Conservation (phyloP, 441 rosid species). For the Jatropha podagrica region DNA sequence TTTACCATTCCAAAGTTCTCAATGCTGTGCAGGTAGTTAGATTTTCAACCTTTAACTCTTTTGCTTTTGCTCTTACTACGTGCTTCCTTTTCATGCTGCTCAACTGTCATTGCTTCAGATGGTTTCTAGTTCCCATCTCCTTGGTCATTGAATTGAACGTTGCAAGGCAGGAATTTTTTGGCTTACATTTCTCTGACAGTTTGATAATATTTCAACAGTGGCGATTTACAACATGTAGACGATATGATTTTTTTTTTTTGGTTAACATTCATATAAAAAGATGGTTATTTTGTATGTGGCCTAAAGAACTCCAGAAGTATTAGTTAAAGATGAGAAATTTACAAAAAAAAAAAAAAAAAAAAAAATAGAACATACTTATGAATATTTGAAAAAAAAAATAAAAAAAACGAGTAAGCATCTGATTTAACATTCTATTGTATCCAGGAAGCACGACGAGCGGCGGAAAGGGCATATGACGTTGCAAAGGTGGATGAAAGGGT, state of each 20-base stretch:
- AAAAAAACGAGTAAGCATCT: neutral
- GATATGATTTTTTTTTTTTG: neutral
- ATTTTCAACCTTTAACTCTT: neutral
- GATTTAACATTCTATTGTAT: neutral
- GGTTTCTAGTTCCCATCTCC: neutral
- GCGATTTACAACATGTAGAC: neutral
- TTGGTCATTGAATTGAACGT: neutral
- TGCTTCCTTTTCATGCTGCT: neutral
- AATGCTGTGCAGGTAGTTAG: slow-evolving; percentile 65
- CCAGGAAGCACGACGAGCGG: slow-evolving; percentile 84
- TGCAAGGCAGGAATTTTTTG: neutral
- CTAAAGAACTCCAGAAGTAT: neutral
- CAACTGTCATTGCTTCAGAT: neutral
- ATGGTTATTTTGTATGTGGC: slow-evolving; percentile 2
- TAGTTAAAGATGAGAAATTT: neutral
- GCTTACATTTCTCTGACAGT: neutral
- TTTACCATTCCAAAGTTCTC: slow-evolving; percentile 81
- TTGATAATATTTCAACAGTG: neutral
- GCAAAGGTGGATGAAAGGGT: slow-evolving; percentile 91
- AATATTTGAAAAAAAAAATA: neutral
- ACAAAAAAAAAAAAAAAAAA: too few relatives aligned
- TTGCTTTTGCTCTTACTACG: neutral
- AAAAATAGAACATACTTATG: neutral
- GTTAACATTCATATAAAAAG: neutral
- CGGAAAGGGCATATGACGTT: slow-evolving; percentile 79